phyloP scores from a whole-genome alignment of 164 flowering plant species.

The Vitis cinerea region DNA sequence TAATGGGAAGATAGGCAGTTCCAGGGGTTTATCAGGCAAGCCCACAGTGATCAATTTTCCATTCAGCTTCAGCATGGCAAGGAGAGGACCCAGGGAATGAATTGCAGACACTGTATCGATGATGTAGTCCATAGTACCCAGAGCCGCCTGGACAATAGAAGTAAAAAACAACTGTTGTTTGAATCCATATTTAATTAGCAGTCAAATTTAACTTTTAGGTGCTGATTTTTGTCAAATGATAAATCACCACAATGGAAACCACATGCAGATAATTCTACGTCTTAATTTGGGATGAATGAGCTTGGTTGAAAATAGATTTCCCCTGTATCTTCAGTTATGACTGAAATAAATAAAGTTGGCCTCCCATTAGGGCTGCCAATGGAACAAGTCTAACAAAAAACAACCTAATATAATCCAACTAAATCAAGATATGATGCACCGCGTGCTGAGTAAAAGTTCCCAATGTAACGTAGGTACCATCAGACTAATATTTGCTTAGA shows the following conservation, averaged over 20 bases:
- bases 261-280: too few relatives aligned
- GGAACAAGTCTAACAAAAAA: neutral
- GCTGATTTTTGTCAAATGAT: too few relatives aligned
- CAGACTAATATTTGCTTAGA: too few relatives aligned
- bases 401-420: neutral
- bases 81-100: slow-evolving; percentile 46
- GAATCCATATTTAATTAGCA: neutral
- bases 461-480: too few relatives aligned
- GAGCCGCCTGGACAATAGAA: slow-evolving; percentile 35
- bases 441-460: neutral
- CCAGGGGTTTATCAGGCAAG: slow-evolving; percentile 46
- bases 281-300: too few relatives aligned
- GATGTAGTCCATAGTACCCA: slow-evolving; percentile 55
- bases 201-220: too few relatives aligned
- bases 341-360: neutral
- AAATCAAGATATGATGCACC: neutral
- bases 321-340: too few relatives aligned
- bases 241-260: too few relatives aligned
- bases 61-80: slow-evolving; percentile 42
- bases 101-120: slow-evolving; percentile 53
- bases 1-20: slow-evolving; percentile 46
- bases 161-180: neutral
- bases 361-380: neutral
- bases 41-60: slow-evolving; percentile 55
- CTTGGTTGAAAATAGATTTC: too few relatives aligned